Evolutionary conservation across 306 rosid genomes (phyloP).

Genomic region (Quercus ilex): DNA sequence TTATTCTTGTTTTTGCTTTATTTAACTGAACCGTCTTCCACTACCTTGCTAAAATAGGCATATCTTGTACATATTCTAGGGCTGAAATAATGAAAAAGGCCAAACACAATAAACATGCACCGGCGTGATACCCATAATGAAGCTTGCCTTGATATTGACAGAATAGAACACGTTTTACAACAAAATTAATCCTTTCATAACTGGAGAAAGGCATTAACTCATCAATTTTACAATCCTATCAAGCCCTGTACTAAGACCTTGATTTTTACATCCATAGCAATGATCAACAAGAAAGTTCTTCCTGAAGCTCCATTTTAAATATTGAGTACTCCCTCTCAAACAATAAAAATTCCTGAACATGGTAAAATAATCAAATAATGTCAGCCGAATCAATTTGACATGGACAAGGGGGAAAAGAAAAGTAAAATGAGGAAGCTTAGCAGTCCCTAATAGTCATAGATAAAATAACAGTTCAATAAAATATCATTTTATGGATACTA

Average conservation of each 20-base stretch:
- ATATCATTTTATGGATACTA: too few species aligned
- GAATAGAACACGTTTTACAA: too few species aligned
- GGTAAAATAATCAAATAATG: constrained; percentile 2
- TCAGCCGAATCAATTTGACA: constrained; percentile 4
- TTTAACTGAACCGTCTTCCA: too few species aligned
- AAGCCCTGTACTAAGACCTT: background rate
- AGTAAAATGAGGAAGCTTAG: background rate
- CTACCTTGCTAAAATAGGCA: too few species aligned
- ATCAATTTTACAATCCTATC: background rate
- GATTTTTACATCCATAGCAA: constrained; percentile 1
- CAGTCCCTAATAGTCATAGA: background rate
- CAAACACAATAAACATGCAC: too few species aligned
- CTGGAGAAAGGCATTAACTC: background rate
- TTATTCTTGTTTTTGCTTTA: too few species aligned
- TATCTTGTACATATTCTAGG: too few species aligned
- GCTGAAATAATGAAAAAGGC: too few species aligned
- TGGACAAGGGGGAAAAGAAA: too few species aligned
- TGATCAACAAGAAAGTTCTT: constrained; percentile 25
- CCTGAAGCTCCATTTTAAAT: constrained; percentile 60
- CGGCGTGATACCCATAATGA: too few species aligned
- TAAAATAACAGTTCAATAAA: background rate
- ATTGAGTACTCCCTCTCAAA: constrained; percentile 76
- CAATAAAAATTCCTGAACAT: constrained; percentile 65
- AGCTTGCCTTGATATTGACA: too few species aligned
- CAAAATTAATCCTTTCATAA: too few species aligned